phyloP scores from a whole-genome alignment of 108 stramenopile genomes.

The Fistulifera solaris region DNA sequence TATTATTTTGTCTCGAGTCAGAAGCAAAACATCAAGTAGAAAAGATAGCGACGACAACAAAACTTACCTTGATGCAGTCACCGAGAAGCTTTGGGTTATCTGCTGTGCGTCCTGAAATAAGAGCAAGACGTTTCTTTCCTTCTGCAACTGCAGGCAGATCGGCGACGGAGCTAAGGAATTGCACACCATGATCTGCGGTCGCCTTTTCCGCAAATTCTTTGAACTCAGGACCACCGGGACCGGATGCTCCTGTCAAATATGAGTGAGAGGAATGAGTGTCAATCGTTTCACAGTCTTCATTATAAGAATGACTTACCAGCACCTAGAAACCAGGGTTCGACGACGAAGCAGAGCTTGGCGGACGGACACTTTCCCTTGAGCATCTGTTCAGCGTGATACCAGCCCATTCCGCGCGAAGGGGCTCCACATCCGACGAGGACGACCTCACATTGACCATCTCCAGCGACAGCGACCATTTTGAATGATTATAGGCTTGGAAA shows the following conservation, averaged over 20 bases:
- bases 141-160: conserved; percentile 65
- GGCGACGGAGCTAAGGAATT: conserved; percentile 56
- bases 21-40: neutral
- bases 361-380: conserved; percentile 65
- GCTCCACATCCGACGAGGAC: conserved; percentile 63
- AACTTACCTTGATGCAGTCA: conserved; percentile 42
- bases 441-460: conserved; percentile 52
- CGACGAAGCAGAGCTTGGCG: conserved; percentile 74
- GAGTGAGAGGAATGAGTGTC: conserved; percentile 1
- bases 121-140: conserved; percentile 67
- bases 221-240: conserved; percentile 83
- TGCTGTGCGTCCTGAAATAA: conserved; percentile 82
- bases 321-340: conserved; percentile 90
- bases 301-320: conserved; percentile 32
- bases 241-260: conserved; percentile 32
- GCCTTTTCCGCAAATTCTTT: conserved; percentile 51
- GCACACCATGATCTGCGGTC: conserved; percentile 49
- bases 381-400: conserved; percentile 88
- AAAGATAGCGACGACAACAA: neutral
- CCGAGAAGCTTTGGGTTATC: conserved; percentile 77
- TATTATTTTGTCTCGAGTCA: neutral
- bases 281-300: neutral
- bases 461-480: neutral
- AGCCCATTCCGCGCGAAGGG: conserved; percentile 61
- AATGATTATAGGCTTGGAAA: no score